Conservation (phyloP, 129 eudicot species). For the carrot (Daucus carota) region DH1_v3.0 NC_030383.2:42228501-42229000, state of each 20-base stretch:
- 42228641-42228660: neutral
- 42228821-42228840: constrained; percentile 80
- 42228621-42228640: neutral
- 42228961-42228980: constrained; percentile 32
- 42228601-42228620: constrained; percentile 11
- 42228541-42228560: constrained; percentile 71
- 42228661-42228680: neutral
- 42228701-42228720: neutral
- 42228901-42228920: constrained; percentile 36
- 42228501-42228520: constrained; percentile 47
- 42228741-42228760: neutral
- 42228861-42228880: constrained; percentile 59
- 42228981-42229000: constrained; percentile 33
- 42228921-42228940: constrained; percentile 63
- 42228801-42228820: constrained; percentile 50
- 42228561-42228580: constrained; percentile 64
- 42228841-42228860: constrained; percentile 62
- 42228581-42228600: constrained; percentile 57
- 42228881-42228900: constrained; percentile 36
- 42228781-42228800: constrained; percentile 65
- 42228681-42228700: neutral
- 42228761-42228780: constrained; percentile 27
- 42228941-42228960: constrained; percentile 47
- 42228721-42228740: neutral
- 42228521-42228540: constrained; percentile 81